phyloP scores from a whole-genome alignment of 2,329 filamentous ascomycete genomes.

The Ceratocystis albifundus region DNA sequence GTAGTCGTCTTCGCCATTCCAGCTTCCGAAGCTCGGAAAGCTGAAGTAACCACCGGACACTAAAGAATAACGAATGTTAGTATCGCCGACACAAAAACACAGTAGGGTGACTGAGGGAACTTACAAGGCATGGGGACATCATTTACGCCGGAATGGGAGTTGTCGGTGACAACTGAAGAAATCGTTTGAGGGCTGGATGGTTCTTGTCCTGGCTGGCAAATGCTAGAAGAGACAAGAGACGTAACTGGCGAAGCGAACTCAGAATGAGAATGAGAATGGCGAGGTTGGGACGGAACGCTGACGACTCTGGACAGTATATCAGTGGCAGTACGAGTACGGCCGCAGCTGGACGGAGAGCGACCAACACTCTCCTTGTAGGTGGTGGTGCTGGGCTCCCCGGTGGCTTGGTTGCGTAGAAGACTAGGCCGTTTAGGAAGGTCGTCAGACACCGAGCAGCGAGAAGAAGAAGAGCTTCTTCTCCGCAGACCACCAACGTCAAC shows the following conservation, averaged over 20 bases:
- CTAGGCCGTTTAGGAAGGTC: slow-evolving; percentile 20
- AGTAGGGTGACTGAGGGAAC: slow-evolving; percentile 24
- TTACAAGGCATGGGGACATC: slow-evolving; percentile 28
- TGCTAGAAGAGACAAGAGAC: slow-evolving; percentile 10
- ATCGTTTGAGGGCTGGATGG: slow-evolving; percentile 13
- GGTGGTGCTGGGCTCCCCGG: slow-evolving; percentile 19
- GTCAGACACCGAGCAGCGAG: slow-evolving; percentile 22
- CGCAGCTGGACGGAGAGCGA: slow-evolving; percentile 18
- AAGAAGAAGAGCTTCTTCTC: slow-evolving; percentile 22
- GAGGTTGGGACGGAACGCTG: slow-evolving; percentile 18
- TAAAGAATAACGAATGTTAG: not conserved
- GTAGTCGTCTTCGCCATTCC: slow-evolving; percentile 36
- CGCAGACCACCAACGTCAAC: slow-evolving; percentile 20
- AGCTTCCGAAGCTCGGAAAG: slow-evolving; percentile 62
- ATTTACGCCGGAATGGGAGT: slow-evolving; percentile 5
- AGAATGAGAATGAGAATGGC: slow-evolving; percentile 1
- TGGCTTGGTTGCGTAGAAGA: slow-evolving; percentile 22
- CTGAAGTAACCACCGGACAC: slow-evolving; percentile 46
- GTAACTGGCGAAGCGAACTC: slow-evolving; percentile 18
- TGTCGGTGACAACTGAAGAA: slow-evolving; percentile 6
- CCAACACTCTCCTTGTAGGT: slow-evolving; percentile 21
- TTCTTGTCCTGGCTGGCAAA: slow-evolving; percentile 10
- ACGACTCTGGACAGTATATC: slow-evolving; percentile 22
- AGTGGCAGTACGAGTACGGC: slow-evolving; percentile 20
- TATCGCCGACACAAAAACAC: not conserved